Percentiles rank a stretch among this genome's conserved stretches.
Conservation (phyloP, 345 rosid genomes). For the Moricandia moricandioides region DNA sequence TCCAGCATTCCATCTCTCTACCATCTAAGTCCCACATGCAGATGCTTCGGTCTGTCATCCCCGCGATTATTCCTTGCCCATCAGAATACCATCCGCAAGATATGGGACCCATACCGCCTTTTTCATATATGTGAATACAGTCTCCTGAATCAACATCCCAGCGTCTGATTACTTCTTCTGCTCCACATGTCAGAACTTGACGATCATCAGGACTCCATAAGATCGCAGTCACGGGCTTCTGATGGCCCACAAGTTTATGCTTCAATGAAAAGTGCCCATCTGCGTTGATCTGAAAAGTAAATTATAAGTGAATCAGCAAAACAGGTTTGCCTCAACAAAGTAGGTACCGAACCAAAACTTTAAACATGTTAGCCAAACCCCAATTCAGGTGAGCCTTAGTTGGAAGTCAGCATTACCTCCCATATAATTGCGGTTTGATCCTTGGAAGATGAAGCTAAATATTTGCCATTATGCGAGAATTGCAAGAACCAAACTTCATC, state of each 20-base stretch:
- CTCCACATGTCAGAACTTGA: constrained; percentile 70
- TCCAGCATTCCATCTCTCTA: constrained; percentile 64
- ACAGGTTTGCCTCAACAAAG: neutral
- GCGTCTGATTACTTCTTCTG: constrained; percentile 56
- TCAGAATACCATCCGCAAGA: constrained; percentile 76
- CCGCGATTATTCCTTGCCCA: constrained; percentile 53
- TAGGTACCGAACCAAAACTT: neutral
- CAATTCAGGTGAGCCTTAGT: neutral
- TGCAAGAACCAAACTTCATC: constrained; percentile 80
- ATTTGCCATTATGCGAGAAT: constrained; percentile 70
- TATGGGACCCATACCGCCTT: constrained; percentile 48
- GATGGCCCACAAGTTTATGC: constrained; percentile 53
- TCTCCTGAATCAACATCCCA: constrained; percentile 66
- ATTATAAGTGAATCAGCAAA: constrained; percentile 16
- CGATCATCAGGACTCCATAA: constrained; percentile 66
- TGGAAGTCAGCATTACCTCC: constrained; percentile 49
- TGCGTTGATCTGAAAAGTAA: constrained; percentile 41
- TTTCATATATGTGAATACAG: constrained; percentile 54
- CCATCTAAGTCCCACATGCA: constrained; percentile 73
- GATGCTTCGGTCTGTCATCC: constrained; percentile 61
- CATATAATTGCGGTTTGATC: constrained; percentile 60
- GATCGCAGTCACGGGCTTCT: constrained; percentile 50
- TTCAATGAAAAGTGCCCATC: constrained; percentile 49
- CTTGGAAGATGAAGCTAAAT: constrained; percentile 66
- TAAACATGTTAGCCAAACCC: neutral